phyloP scores from a whole-genome alignment of 2,329 filamentous ascomycete genomes.

The Hypoxylon sp. region DNA sequence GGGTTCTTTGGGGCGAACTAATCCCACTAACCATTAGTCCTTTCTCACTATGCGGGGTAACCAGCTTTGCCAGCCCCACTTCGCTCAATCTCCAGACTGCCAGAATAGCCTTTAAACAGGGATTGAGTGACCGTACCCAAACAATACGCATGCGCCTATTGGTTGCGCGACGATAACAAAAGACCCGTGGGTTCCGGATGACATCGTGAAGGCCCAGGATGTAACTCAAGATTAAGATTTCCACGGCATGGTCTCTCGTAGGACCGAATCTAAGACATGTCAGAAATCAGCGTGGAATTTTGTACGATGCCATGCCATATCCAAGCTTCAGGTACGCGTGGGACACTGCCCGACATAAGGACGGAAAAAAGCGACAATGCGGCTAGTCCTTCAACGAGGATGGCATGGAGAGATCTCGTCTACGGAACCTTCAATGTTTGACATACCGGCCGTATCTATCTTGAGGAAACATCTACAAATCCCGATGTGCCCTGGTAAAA shows the following conservation, averaged over 20 bases:
- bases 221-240: constrained; percentile 5
- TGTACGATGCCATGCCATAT: constrained; percentile 12
- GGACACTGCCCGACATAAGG: constrained; percentile 1
- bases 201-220: background rate
- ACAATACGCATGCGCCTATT: constrained; percentile 5
- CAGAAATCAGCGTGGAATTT: constrained; percentile 12
- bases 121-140: background rate
- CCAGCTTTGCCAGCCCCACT: no score
- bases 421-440: background rate
- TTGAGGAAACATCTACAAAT: background rate
- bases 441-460: background rate
- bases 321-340: background rate
- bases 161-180: constrained; percentile 9
- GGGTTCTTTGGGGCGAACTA: constrained; percentile 30
- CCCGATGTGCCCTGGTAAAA: background rate
- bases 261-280: constrained; percentile 33
- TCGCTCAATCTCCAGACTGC: background rate
- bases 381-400: background rate
- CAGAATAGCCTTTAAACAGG: background rate
- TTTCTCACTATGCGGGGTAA: constrained; percentile 33
- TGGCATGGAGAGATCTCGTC: background rate
- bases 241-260: constrained; percentile 12
- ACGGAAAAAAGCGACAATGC: background rate
- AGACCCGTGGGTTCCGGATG: constrained; percentile 4
- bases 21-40: constrained; percentile 25